A percentile compares a stretch with the other conserved stretches of the same genome.
These are phyloP conservation scores for Hanseniaspora uvarum DNA, from an alignment of 1,139 yeast genomes.

Conservation along the genomic window DNA sequence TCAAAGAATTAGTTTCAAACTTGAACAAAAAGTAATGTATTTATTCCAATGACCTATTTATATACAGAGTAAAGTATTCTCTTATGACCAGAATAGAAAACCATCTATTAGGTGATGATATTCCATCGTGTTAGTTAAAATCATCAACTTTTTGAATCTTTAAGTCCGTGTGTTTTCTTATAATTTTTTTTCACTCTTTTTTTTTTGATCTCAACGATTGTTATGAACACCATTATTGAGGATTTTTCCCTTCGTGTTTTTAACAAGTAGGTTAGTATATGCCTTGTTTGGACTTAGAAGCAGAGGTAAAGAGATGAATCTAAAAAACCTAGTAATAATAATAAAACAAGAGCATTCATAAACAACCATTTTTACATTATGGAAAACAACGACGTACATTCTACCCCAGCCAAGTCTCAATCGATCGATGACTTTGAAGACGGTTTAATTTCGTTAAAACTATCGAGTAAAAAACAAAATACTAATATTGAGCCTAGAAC, in stretches of 20 bases:
- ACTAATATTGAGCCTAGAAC: neutral
- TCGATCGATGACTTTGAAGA: constrained; percentile 12
- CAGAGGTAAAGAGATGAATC: too few species aligned
- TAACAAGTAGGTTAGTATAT: too few species aligned
- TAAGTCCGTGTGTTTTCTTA: neutral
- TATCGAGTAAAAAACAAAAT: constrained; percentile 5
- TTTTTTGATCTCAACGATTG: neutral
- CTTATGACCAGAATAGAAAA: neutral
- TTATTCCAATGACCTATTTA: neutral
- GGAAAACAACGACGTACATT: neutral
- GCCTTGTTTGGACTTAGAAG: too few species aligned
- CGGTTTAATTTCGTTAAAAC: constrained; percentile 11
- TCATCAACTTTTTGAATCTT: neutral
- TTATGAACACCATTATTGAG: neutral
- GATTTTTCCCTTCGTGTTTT: neutral
- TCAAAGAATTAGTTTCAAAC: constrained; percentile 32
- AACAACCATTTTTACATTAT: too few species aligned
- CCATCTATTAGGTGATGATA: too few species aligned
- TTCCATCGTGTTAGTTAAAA: neutral
- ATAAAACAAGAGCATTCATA: too few species aligned
- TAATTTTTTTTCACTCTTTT: neutral
- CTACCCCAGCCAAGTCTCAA: constrained; percentile 1
- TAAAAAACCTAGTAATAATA: too few species aligned
- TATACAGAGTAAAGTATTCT: constrained; percentile 1
- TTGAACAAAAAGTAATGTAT: constrained; percentile 4